Evolutionary conservation across 176 grass and related monocot species (phyloP).

Genomic region (Oryza meridionalis): DNA sequence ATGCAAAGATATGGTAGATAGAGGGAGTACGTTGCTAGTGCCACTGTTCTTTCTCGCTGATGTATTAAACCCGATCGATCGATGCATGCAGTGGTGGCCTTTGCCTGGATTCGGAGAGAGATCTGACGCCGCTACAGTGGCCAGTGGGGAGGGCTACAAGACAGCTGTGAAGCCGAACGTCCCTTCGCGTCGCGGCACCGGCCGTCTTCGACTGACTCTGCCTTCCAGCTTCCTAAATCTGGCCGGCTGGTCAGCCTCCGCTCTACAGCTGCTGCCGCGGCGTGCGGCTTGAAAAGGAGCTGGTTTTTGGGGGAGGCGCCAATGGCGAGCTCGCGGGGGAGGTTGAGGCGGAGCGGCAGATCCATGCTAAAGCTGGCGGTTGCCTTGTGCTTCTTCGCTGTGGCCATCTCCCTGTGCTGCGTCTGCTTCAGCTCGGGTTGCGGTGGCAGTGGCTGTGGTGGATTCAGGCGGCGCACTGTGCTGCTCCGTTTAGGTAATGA

Average conservation of each 20-base stretch:
- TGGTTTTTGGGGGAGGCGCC: conserved; percentile 10
- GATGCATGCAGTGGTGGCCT: conserved; percentile 13
- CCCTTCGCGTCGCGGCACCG: conserved; percentile 3
- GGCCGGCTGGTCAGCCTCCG: conserved; percentile 22
- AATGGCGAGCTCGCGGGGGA: conserved; percentile 46
- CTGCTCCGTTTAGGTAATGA: conserved; percentile 52
- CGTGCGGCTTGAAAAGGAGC: not conserved
- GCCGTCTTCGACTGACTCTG: not conserved
- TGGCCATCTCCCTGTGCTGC: conserved; percentile 43
- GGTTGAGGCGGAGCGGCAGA: conserved; percentile 28
- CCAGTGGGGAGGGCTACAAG: conserved; percentile 11
- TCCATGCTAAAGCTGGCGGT: conserved; percentile 37
- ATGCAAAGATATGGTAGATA: not conserved
- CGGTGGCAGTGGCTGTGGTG: not conserved
- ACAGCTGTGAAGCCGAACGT: not conserved
- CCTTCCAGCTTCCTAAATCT: conserved; percentile 37
- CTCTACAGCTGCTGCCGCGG: conserved; percentile 26
- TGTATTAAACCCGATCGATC: not conserved
- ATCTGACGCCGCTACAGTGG: conserved; percentile 47
- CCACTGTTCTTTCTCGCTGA: not conserved
- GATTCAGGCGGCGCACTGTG: not conserved
- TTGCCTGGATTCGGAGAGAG: conserved; percentile 25
- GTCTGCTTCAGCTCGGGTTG: conserved; percentile 14
- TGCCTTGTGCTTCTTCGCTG: conserved; percentile 36
- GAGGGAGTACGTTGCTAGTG: no score